Conservation (phyloP, 805 yeast species). For the Lipomyces sp. region DNA sequence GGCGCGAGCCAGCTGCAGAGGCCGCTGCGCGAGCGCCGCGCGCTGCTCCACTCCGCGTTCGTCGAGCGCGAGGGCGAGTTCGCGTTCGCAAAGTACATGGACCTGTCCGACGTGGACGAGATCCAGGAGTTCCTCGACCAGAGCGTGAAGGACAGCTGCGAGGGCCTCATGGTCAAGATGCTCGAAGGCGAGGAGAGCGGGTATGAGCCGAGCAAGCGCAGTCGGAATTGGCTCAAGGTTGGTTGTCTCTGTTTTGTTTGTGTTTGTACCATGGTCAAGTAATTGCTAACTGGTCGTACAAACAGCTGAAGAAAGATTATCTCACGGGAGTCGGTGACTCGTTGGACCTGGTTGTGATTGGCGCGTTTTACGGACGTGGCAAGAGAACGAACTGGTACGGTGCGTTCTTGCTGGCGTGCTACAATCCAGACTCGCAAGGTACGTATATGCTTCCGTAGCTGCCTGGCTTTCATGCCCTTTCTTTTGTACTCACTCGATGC, state of each 20-base stretch:
- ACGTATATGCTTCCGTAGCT: not conserved
- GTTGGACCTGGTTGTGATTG: slow-evolving; percentile 85
- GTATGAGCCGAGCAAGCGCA: slow-evolving; percentile 93
- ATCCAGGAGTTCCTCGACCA: slow-evolving; percentile 82
- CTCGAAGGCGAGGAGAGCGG: slow-evolving; percentile 73
- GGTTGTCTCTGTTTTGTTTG: too few species aligned
- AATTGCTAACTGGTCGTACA: not conserved
- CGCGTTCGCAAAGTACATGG: slow-evolving; percentile 70
- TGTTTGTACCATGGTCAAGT: not conserved
- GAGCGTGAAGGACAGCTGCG: slow-evolving; percentile 85
- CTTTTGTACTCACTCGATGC: not conserved
- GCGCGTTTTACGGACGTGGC: slow-evolving; percentile 91
- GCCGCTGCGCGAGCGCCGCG: slow-evolving; percentile 69
- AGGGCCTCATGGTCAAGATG: slow-evolving; percentile 93
- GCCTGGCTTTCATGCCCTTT: not conserved
- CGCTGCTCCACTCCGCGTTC: slow-evolving; percentile 54
- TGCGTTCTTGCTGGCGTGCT: slow-evolving; percentile 86
- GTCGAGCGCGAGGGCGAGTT: slow-evolving; percentile 69
- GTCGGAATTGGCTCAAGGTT: slow-evolving; percentile 95
- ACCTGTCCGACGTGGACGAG: slow-evolving; percentile 67
- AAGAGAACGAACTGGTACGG: slow-evolving; percentile 95
- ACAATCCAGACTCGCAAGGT: slow-evolving; percentile 77
- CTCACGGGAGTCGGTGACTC: slow-evolving; percentile 95
- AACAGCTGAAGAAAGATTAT: slow-evolving; percentile 90
- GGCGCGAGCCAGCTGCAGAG: slow-evolving; percentile 54